Evolutionary conservation across 176 grass and related monocot species (phyloP).

Genomic region (Musa troglodytarum): DNA sequence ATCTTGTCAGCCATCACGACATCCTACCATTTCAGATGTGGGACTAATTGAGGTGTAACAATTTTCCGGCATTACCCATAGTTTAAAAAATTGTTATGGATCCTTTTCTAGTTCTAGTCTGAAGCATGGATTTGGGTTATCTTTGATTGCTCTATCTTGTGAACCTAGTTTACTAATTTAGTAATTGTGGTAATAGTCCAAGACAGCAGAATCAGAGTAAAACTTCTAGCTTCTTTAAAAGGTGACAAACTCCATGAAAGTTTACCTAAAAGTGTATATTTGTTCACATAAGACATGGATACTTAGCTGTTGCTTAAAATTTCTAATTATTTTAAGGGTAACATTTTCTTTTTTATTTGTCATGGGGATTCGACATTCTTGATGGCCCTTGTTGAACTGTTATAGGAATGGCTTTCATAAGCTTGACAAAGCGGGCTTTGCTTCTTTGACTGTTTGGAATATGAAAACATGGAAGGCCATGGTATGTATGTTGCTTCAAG

Average conservation of each 20-base stretch:
- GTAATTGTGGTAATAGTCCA: no score
- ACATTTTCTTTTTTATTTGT: not conserved
- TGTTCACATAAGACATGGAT: not conserved
- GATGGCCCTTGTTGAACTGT: not conserved
- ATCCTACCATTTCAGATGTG: no score
- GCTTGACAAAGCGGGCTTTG: slow-evolving; percentile 78
- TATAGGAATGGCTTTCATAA: slow-evolving; percentile 53
- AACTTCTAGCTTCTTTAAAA: no score
- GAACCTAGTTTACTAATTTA: no score
- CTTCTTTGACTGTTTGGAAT: slow-evolving; percentile 85
- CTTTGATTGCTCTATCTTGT: not conserved
- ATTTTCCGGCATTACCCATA: not conserved
- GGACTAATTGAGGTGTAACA: no score
- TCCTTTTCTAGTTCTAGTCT: not conserved
- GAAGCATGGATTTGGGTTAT: not conserved
- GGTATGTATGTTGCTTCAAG: slow-evolving; percentile 37
- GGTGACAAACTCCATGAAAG: not conserved
- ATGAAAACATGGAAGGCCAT: slow-evolving; percentile 96
- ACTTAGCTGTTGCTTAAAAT: not conserved
- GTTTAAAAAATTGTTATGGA: not conserved
- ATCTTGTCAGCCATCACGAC: no score
- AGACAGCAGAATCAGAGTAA: no score
- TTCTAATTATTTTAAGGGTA: not conserved
- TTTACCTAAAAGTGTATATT: not conserved
- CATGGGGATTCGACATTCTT: not conserved